Evolutionary conservation across 768 basidiomycete species (phyloP).

Genomic region (Tremella yokohamensis): DNA sequence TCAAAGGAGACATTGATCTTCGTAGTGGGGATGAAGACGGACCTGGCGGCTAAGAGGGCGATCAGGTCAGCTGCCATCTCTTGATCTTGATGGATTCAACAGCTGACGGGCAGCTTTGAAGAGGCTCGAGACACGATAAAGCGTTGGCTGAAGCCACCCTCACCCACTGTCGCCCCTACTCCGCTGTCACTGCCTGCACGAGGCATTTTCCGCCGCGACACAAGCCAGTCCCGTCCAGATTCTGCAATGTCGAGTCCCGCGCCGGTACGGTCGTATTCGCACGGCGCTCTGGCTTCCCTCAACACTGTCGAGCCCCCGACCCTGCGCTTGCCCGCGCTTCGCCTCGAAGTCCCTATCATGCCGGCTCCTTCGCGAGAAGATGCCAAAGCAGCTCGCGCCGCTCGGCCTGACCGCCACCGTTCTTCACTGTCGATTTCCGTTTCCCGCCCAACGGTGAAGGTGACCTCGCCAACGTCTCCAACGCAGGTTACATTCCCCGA

Average conservation of each 20-base stretch:
- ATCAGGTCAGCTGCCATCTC: constrained; percentile 26
- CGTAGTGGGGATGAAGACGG: constrained; percentile 42
- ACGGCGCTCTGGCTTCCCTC: constrained; percentile 21
- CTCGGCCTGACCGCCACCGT: neutral
- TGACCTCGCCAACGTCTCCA: constrained; percentile 27
- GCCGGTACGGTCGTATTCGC: constrained; percentile 32
- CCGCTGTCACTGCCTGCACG: constrained; percentile 23
- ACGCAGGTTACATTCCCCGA: constrained; percentile 27
- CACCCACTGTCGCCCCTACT: constrained; percentile 2
- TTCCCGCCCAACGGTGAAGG: constrained; percentile 15
- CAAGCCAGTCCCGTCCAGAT: constrained; percentile 4
- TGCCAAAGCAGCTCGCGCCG: neutral
- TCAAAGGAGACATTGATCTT: constrained; percentile 45
- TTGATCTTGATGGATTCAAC: neutral
- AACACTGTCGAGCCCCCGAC: constrained; percentile 7
- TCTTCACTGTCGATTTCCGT: constrained; percentile 8
- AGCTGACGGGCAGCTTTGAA: constrained; percentile 19
- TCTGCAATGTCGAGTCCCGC: constrained; percentile 8
- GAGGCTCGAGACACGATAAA: constrained; percentile 29
- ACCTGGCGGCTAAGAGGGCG: constrained; percentile 26
- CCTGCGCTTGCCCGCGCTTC: constrained; percentile 11
- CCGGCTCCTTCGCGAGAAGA: neutral
- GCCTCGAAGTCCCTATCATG: neutral
- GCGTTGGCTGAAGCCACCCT: constrained; percentile 33
- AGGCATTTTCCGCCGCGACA: constrained; percentile 18